These are phyloP conservation scores for Penicillium corylophilum DNA, from an alignment of 2,329 filamentous ascomycete species.

Conservation along the genomic window DNA sequence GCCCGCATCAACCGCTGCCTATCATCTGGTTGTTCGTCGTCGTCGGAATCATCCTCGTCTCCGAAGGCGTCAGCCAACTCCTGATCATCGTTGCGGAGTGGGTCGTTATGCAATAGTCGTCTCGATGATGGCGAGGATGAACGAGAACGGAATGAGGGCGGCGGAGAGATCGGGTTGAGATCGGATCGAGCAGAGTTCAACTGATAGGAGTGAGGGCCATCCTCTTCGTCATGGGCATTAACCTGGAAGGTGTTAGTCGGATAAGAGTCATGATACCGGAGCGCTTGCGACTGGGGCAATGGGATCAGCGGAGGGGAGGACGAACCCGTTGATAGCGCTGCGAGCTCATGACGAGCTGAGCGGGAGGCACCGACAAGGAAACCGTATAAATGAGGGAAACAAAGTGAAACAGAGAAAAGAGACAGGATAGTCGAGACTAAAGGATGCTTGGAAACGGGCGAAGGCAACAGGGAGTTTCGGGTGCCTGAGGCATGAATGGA, in stretches of 20 bases:
- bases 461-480: slow-evolving; percentile 25
- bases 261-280: slow-evolving; percentile 9
- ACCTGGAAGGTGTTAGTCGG: slow-evolving; percentile 33
- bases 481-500: slow-evolving; percentile 19
- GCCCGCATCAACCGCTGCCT: slow-evolving; percentile 81
- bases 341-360: slow-evolving; percentile 49
- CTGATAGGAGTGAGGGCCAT: slow-evolving; percentile 34
- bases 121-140: slow-evolving; percentile 64
- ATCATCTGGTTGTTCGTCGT: slow-evolving; percentile 72
- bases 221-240: slow-evolving; percentile 46
- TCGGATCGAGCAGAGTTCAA: slow-evolving; percentile 29
- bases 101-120: slow-evolving; percentile 54
- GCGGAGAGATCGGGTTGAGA: slow-evolving; percentile 42
- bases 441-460: slow-evolving; percentile 15
- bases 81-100: slow-evolving; percentile 59
- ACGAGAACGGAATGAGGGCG: slow-evolving; percentile 84
- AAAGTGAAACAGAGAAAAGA: slow-evolving; percentile 13
- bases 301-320: slow-evolving; percentile 20
- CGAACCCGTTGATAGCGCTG: slow-evolving; percentile 51
- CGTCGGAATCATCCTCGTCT: slow-evolving; percentile 70
- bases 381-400: slow-evolving; percentile 19
- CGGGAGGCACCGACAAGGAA: slow-evolving; percentile 21
- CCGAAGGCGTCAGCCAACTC: slow-evolving; percentile 94
- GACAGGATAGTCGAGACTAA: slow-evolving; percentile 12
- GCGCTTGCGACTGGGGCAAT: slow-evolving; percentile 9